phyloP scores from a whole-genome alignment of 768 basidiomycete species.

The Chalciporus chontae region DNA sequence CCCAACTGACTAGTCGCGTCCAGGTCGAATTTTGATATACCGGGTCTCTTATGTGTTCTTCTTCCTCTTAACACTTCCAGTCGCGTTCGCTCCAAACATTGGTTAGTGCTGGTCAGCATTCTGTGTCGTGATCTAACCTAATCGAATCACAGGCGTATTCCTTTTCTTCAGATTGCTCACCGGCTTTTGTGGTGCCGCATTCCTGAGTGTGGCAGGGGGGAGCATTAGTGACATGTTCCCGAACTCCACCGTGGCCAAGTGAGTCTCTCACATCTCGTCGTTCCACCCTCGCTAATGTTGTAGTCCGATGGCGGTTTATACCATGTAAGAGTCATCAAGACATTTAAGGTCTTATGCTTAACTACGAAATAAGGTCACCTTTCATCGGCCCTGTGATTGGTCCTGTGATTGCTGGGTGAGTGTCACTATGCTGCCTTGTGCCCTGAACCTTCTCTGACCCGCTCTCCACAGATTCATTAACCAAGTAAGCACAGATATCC shows the following conservation, averaged over 20 bases:
- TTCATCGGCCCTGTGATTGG: constrained; percentile 56
- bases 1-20: neutral
- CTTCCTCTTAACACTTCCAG: constrained; percentile 63
- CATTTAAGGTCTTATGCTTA: neutral
- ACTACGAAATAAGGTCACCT: constrained; percentile 33
- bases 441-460: neutral
- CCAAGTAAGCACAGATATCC: constrained; percentile 38
- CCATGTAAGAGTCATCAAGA: constrained; percentile 28
- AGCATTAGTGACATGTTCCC: constrained; percentile 55
- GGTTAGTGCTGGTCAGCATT: constrained; percentile 30
- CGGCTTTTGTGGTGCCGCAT: constrained; percentile 54
- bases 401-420: constrained; percentile 59
- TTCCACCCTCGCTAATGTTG: constrained; percentile 5
- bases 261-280: constrained; percentile 19
- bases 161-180: constrained; percentile 59
- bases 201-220: constrained; percentile 61
- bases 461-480: constrained; percentile 57
- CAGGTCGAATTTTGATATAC: constrained; percentile 66
- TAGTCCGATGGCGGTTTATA: constrained; percentile 57
- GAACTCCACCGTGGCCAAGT: constrained; percentile 59
- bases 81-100: constrained; percentile 69
- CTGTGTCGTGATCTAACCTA: neutral
- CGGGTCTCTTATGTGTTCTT: constrained; percentile 56
- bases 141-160: constrained; percentile 43
- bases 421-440: neutral